A percentile compares a stretch with the other conserved stretches of the same genome.
Evolutionary conservation across 2,329 filamentous ascomycete species (phyloP).

Genomic region (Ophiosphaerella korrae): DNA sequence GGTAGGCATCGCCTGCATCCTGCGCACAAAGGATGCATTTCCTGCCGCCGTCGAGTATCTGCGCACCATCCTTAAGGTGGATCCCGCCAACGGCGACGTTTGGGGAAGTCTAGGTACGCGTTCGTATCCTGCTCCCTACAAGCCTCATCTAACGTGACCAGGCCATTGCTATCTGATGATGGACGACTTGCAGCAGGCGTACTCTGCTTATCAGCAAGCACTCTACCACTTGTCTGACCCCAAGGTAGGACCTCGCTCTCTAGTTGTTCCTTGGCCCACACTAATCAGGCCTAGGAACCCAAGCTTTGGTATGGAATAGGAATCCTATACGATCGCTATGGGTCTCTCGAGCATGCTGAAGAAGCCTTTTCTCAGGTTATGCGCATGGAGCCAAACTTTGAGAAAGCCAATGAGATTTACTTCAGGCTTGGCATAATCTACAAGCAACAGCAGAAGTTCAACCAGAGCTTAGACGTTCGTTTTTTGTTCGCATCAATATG

Average conservation of each 20-base stretch:
- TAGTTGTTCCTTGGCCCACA: not conserved
- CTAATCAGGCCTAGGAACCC: conserved; percentile 68
- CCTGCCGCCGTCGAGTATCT: conserved; percentile 93
- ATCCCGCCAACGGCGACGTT: conserved; percentile 87
- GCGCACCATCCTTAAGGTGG: conserved; percentile 86
- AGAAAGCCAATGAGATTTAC: conserved; percentile 99
- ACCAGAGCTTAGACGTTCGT: conserved; percentile 83
- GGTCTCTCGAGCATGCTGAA: conserved; percentile 94
- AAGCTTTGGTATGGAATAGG: conserved; percentile 99
- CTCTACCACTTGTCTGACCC: conserved; percentile 90
- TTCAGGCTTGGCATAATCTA: conserved; percentile 99
- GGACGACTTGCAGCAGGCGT: conserved; percentile 95
- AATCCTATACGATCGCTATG: conserved; percentile 95
- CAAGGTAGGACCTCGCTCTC: conserved; percentile 65
- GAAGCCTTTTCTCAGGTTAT: conserved; percentile 98
- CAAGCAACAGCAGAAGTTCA: conserved; percentile 95
- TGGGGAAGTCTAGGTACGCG: conserved; percentile 88
- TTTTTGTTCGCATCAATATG: not conserved
- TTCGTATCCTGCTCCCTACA: conserved; percentile 5
- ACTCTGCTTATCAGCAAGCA: conserved; percentile 94
- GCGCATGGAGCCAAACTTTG: conserved; percentile 96
- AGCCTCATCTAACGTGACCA: conserved; percentile 44
- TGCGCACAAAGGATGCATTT: conserved; percentile 91
- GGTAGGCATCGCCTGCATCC: conserved; percentile 90
- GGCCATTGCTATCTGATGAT: conserved; percentile 99